Conservation (phyloP, 345 rosid species). For the Stellera chamaejasme region DNA sequence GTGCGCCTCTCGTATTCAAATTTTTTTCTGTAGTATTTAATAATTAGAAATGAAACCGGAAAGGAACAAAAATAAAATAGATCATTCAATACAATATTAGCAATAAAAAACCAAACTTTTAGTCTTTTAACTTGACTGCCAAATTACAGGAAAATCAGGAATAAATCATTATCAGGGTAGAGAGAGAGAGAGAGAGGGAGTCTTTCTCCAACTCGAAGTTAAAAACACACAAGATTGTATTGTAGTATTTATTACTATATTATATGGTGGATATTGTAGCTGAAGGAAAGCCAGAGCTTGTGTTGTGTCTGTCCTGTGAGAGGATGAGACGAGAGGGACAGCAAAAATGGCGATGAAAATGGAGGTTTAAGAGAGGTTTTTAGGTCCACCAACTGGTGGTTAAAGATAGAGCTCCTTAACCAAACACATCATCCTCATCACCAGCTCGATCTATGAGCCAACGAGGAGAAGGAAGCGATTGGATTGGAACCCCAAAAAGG, state of each 20-base stretch:
- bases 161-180: background rate
- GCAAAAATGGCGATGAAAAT: constrained; percentile 13
- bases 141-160: background rate
- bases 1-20: constrained; percentile 23
- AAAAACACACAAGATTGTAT: constrained; percentile 26
- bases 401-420: constrained; percentile 68
- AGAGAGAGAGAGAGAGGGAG: no score
- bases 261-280: constrained; percentile 59
- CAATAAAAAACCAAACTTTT: background rate
- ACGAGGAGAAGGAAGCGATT: constrained; percentile 5
- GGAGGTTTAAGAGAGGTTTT: constrained; percentile 49
- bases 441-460: constrained; percentile 11
- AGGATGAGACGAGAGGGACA: constrained; percentile 29
- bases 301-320: constrained; percentile 17
- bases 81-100: background rate
- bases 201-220: no score
- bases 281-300: constrained; percentile 28
- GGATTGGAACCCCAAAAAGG: constrained; percentile 13
- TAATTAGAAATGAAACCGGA: constrained; percentile 1
- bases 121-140: no score
- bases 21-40: background rate
- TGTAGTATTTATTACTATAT: no score
- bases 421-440: constrained; percentile 39
- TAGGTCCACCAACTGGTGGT: constrained; percentile 99
- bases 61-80: no score